Conservation (phyloP, 345 rosid species). For the Ailanthus altissimus region DNA sequence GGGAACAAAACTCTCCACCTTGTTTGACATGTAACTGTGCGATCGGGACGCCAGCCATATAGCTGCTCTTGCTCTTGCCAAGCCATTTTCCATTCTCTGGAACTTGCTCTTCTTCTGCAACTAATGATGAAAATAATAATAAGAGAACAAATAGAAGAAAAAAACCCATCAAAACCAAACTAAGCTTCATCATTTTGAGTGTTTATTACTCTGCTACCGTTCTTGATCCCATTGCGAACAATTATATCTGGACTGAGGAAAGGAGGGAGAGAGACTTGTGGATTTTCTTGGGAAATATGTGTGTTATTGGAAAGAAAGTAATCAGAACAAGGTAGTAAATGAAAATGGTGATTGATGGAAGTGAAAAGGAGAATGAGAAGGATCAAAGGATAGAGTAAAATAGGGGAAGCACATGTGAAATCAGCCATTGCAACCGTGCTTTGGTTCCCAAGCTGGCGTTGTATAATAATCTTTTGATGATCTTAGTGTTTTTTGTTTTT, state of each 20-base stretch:
- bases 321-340: constrained; percentile 24
- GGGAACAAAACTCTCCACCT: constrained; percentile 37
- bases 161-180: neutral
- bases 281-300: neutral
- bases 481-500: neutral
- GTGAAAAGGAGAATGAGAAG: constrained; percentile 47
- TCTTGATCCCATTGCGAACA: neutral
- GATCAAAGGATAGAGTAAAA: constrained; percentile 44
- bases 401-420: constrained; percentile 40
- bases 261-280: neutral
- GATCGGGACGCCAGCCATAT: constrained; percentile 45
- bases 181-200: neutral
- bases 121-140: neutral
- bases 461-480: neutral
- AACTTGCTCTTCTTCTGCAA: constrained; percentile 26
- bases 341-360: constrained; percentile 38
- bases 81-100: constrained; percentile 54
- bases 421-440: constrained; percentile 41
- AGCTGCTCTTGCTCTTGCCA: constrained; percentile 66
- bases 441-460: no score
- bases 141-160: neutral
- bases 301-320: constrained; percentile 11
- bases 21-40: constrained; percentile 28
- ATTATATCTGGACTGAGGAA: constrained; percentile 12
- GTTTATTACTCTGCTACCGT: neutral